These are phyloP conservation scores for Fusarium nanum DNA, from an alignment of 2,329 filamentous ascomycete genomes.

Conservation along the genomic window DNA sequence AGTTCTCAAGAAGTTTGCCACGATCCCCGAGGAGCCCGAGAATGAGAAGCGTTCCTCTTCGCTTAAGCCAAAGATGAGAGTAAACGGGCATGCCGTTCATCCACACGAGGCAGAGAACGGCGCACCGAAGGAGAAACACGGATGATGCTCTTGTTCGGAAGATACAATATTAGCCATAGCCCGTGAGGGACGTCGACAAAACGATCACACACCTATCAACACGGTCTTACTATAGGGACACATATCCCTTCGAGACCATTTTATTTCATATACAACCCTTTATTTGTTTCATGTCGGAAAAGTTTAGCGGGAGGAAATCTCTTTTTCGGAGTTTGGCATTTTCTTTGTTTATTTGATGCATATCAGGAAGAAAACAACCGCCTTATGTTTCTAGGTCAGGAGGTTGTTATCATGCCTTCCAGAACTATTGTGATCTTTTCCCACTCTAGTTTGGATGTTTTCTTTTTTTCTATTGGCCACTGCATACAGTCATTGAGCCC, in stretches of 20 bases:
- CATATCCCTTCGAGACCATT: not conserved
- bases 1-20: constrained; percentile 84
- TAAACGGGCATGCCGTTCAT: constrained; percentile 32
- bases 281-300: constrained; percentile 25
- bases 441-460: not conserved
- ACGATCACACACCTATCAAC: not conserved
- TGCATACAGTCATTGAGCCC: constrained; percentile 11
- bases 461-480: not conserved
- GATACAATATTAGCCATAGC: not conserved
- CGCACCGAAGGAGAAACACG: constrained; percentile 35
- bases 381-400: constrained; percentile 15
- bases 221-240: constrained; percentile 1
- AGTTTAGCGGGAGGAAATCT: constrained; percentile 36
- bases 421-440: not conserved
- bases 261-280: constrained; percentile 8
- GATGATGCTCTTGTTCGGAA: constrained; percentile 9
- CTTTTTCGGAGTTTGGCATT: constrained; percentile 28
- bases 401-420: constrained; percentile 7
- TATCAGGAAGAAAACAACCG: constrained; percentile 23
- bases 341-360: constrained; percentile 12
- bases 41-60: constrained; percentile 34
- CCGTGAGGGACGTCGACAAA: constrained; percentile 7
- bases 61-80: constrained; percentile 30
- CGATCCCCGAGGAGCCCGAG: constrained; percentile 76
- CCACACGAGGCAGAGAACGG: constrained; percentile 29